Evolutionary conservation across 208 protist genomes (phyloP).

Genomic region (Crithidia brevicula): DNA sequence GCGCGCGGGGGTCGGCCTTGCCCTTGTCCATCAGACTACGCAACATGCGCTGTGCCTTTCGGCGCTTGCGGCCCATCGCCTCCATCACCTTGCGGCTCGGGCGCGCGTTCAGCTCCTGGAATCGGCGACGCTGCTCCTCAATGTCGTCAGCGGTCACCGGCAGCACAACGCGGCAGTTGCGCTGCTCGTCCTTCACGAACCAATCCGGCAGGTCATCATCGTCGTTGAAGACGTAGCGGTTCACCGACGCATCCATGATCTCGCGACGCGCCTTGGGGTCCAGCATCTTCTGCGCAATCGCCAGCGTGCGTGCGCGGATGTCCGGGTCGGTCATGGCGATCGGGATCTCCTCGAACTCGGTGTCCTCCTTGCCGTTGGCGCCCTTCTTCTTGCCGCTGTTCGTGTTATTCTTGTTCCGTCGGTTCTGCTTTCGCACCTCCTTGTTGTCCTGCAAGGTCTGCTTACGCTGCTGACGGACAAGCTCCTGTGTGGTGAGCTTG

Average conservation of each 20-base stretch:
- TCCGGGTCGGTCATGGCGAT: conserved; percentile 87
- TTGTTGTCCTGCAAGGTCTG: conserved; percentile 82
- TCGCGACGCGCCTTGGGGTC: conserved; percentile 81
- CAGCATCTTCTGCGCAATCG: conserved; percentile 90
- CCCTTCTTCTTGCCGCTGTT: conserved; percentile 48
- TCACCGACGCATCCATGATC: conserved; percentile 89
- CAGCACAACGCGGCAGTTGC: conserved; percentile 83
- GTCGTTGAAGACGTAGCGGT: conserved; percentile 90
- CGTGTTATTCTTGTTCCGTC: conserved; percentile 60
- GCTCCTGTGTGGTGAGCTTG: conserved; percentile 83
- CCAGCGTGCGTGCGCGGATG: conserved; percentile 83
- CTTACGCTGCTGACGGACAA: conserved; percentile 84
- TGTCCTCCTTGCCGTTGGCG: conserved; percentile 59
- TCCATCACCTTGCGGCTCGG: conserved; percentile 98
- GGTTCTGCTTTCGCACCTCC: conserved; percentile 69
- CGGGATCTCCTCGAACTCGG: conserved; percentile 88
- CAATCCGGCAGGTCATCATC: conserved; percentile 92
- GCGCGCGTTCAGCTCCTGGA: conserved; percentile 94
- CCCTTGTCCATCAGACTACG: conserved; percentile 87
- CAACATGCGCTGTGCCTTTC: conserved; percentile 82
- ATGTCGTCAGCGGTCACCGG: conserved; percentile 92
- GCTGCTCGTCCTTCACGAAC: conserved; percentile 94
- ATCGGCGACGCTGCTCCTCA: conserved; percentile 89
- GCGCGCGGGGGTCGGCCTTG: conserved; percentile 84
- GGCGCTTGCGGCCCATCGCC: conserved; percentile 96